Evolutionary conservation across 352 stramenopile genomes (phyloP).

Genomic region (Phytophthora tubulina): DNA sequence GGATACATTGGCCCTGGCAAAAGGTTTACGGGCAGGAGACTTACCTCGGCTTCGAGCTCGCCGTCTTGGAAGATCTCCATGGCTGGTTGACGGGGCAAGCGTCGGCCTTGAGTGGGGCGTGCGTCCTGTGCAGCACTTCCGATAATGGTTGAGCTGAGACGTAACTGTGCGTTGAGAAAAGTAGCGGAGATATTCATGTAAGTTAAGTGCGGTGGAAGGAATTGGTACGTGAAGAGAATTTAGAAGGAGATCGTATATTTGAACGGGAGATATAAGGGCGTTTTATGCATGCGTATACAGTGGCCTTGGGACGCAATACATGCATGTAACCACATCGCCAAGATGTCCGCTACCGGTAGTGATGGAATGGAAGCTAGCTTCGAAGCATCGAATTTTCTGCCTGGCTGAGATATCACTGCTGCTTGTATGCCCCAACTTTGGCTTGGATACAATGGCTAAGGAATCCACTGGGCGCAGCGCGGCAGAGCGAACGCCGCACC

Average conservation of each 20-base stretch:
- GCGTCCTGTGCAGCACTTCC: constrained; percentile 8
- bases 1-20: too few relatives aligned
- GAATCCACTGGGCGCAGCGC: too few relatives aligned
- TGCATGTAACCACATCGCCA: too few relatives aligned
- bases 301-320: neutral
- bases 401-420: too few relatives aligned
- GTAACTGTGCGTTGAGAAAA: neutral
- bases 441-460: too few relatives aligned
- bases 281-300: constrained; percentile 17
- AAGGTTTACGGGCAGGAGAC: constrained; percentile 2
- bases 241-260: neutral
- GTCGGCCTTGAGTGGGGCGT: constrained; percentile 6
- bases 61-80: constrained; percentile 89
- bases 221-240: too few relatives aligned
- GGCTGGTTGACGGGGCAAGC: constrained; percentile 14
- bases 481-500: too few relatives aligned
- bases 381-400: too few relatives aligned
- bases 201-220: neutral
- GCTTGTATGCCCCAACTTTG: too few relatives aligned
- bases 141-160: constrained; percentile 4
- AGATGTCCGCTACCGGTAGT: too few relatives aligned
- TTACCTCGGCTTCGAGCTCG: constrained; percentile 80
- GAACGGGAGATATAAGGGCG: neutral
- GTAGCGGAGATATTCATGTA: neutral
- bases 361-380: too few relatives aligned